Evolutionary conservation across 257 asterid species (phyloP), one percentile per base, ranked within the genome.

Genomic region (Primulina tabacum): DNA sequence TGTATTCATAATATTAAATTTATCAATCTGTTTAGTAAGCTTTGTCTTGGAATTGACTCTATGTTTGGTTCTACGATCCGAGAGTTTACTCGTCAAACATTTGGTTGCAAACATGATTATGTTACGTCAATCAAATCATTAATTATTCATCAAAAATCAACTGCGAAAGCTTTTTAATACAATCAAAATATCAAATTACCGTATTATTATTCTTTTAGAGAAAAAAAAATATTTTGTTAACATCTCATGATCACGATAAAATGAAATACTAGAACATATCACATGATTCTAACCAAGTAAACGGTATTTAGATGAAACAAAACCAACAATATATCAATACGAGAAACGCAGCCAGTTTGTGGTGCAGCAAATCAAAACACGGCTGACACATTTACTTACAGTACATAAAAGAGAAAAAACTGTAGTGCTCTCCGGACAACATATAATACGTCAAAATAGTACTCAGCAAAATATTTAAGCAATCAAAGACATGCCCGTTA

Each of bases 371-470:
- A 69, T 64, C 66, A 73, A 52, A 76, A 64, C 50, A 7, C 65
- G 68, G 60, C 53, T 37, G 66, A 73, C 75, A 73, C 76, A 74
- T 77, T 77, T 84, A 79, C 88, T 82, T 81, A 79, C 90, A 87
- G 65, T 77, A 67, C 74, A 64, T 20, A 70, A 69, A 64, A 53
- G 73, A 24, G 1, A 76, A 29, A 77, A 70, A 71, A 70, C 74
- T 59, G 67, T 75, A 65, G 55, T 72, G n/a, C 59, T 66, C 40
- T 62, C 66, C 67, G 83, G 78, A 75, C 74, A 80, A 62, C 67
- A 32, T 64, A 29, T 50, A 67, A 78, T 61, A 70, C 64, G 74
- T 66, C 26, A 24, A 24, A 24, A 69, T 68, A 70, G 26, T 55
- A 62, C 72, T 73, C 50, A 62, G 50, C 50, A 65, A 18, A 68